Evolutionary conservation across 2,329 filamentous ascomycete genomes (phyloP), one percentile per base, ranked within the genome.

Genomic region (Berkeleyomyces rouxiae): DNA sequence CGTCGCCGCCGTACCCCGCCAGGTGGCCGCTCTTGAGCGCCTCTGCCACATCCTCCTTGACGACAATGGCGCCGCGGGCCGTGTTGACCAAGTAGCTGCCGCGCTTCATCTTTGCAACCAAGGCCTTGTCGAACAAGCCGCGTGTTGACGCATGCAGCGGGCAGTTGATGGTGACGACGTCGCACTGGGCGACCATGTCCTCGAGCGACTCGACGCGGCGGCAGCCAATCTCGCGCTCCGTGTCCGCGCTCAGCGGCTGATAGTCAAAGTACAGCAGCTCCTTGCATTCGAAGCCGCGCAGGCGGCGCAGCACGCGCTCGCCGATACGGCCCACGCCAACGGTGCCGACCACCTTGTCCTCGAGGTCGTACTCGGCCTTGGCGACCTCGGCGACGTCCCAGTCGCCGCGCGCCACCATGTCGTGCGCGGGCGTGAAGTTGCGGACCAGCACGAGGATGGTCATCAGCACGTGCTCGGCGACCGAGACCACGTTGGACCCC

Each of bases 181-280:
- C 93, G 75, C 92, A 97, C 81, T 95, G 90, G 47, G 83, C 81
- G 66, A 99, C 77, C 84, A 99, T 86, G 75, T 97, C 92, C 81
- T 96, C 91, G 71, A 99, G 85, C 71, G 74, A 82, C 58, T 92
- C 87, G 65, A 97, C 90, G 66, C 93, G 85, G 71, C 90, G 83
- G 83, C 86, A 91, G 74, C 92, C 92, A 77, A 97, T 97, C 81
- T 96, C 92, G 77, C 87, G 84, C 84, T 97, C 91, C 70, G 84
- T 80, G 79, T 96, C 90, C 65, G 89, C 72, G 65, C 78, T 81
- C 67, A 99, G 82, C 61, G 92, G 90, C 82, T 99, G 93, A 87
- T 99, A 99, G 80, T 99, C 93, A 75, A 88, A 97, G 88, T 99
- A 99, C 67, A 97, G 84, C 59, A 99, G 84, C 82, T 97, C 92